Base-by-base conservation (phyloP, 768 basidiomycete species). In the Tephrocybe sp. region DNA sequence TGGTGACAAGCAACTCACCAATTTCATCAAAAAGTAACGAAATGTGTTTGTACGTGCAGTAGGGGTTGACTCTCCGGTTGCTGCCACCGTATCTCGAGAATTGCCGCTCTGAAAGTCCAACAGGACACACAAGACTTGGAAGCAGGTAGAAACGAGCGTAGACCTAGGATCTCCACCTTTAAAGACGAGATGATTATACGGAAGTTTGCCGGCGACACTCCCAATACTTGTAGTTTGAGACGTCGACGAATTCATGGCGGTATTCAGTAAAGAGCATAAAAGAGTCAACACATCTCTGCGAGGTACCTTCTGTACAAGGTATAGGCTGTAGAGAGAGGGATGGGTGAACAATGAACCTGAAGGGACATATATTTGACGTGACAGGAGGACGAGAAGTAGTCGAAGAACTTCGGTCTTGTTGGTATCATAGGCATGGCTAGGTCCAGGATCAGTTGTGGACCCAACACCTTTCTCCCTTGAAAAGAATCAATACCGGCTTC, bases 381-480 rank as follows among this genome's bases (percentile, higher is more conserved):
- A 97, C 18, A 98, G 78, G 2, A 98, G 73, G 43, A 97, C 80
- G 31, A 94, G 83, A 37, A 98, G 75, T 32, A 98, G 82, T 22
- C 92, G 89, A 0, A 98, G 75, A 30, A 98, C 87, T 71, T 98
- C 94, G 2, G 82, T 84, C 63, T 89, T 93, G 72, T 94, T 92
- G 44, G 70, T 73, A 61, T 97, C 92, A 45, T 84, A 79, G 21
- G 75, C 73, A 55, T 78, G 78, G 57, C 70, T 78, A 7, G 82
- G 73, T 0, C 85, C 86, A 7, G 83, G 78, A 62, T 90, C 86
- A 30, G 79, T 73, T 2, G 92, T 91, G 2, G 92, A 92, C 11
- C 97, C 96, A 19, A 99, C 81, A 11, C 96, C 96, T 61, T 88
- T 92, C 74, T 97, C 93, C 96, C 96, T 94, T 49, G 24, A 25